phyloP scores from a whole-genome alignment of 1,284 basidiomycete genomes.

The Rhodotorula mucilaginosa region DNA sequence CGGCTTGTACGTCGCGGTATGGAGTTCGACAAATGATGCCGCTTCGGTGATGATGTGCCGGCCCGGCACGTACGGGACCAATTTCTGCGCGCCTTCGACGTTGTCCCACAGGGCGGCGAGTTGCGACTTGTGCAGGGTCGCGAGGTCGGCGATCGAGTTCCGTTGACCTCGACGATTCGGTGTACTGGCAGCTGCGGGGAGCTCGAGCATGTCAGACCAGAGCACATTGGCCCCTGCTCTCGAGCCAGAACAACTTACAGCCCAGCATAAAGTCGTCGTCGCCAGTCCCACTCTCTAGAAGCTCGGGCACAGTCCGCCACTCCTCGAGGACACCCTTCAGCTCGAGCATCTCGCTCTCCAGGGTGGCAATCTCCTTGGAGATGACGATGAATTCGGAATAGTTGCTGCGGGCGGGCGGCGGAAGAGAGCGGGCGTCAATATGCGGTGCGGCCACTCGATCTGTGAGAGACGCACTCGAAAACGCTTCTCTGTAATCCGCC shows the following conservation, averaged over 20 bases:
- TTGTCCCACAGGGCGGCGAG: constrained; percentile 85
- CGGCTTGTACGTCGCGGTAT: constrained; percentile 92
- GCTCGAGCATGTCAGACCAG: constrained; percentile 50
- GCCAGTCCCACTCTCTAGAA: constrained; percentile 67
- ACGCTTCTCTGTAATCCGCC: constrained; percentile 38
- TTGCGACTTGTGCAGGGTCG: constrained; percentile 89
- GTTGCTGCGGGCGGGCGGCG: constrained; percentile 43
- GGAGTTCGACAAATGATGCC: constrained; percentile 77
- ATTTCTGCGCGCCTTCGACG: constrained; percentile 95
- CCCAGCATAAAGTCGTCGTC: constrained; percentile 39
- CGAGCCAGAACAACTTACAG: neutral
- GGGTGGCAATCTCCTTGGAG: constrained; percentile 91
- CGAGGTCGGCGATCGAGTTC: constrained; percentile 87
- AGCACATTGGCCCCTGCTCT: too few relatives aligned
- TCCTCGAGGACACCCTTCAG: constrained; percentile 90
- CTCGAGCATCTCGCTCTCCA: constrained; percentile 98
- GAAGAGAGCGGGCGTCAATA: neutral
- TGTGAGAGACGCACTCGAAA: constrained; percentile 31
- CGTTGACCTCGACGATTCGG: constrained; percentile 56
- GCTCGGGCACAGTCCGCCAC: constrained; percentile 91
- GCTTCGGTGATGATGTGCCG: constrained; percentile 87
- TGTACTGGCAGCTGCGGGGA: constrained; percentile 46
- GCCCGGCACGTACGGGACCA: constrained; percentile 82
- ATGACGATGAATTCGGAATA: constrained; percentile 95
- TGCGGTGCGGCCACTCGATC: too few relatives aligned